Base-by-base conservation (phyloP, 164 flowering plant species). In the Piper longum region DNA sequence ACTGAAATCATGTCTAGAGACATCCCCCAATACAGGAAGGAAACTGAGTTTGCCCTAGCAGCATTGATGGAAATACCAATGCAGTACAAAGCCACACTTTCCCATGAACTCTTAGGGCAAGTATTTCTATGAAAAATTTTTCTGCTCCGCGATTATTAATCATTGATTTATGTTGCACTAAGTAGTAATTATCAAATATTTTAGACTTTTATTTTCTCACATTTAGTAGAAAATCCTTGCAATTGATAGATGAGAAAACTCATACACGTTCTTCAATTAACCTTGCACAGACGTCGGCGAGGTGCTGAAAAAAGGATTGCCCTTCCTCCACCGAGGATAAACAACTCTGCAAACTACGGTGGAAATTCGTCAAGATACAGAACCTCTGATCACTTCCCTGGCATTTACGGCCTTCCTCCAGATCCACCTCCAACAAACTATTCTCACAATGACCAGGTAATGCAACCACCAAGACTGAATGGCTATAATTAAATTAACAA, bases 21-120 rank as follows among this genome's bases (percentile, higher is more conserved):
- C 58, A 69, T 67, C 7, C 66, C 67, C 4, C 66, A 43, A 43
- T 45, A 76, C 19, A 77, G 82, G 59, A 91, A 84, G 72, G 98
- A 91, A 77, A 79, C 98, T 43, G 89, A 85, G 64, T 91, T 91
- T 75, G 96, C 98, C 52, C 84, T 91, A 48, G 43, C 89, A 65
- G 95, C 98, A 36, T 66, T 91, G 62, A 89, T 87, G 96, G 96
- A 91, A 73, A 82, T 88, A 71, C 98, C 96, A 64, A 63, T 86
- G 57, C 98, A 91, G 73, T 91, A 85, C 43, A 88, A 84, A 70
- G 96, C 96, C 26, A 89, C 92, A 16, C 69, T 87, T 64, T 96
- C 83, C 72, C 89, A 82, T 45, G 73, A 73, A 54, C 39, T 91
- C 58, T 66, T 91, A 67, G 98, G 98, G 97, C 88, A 83, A 56